phyloP scores from a whole-genome alignment of 1,139 yeast species.

The Kurtzmaniella quercitrusa region DNA sequence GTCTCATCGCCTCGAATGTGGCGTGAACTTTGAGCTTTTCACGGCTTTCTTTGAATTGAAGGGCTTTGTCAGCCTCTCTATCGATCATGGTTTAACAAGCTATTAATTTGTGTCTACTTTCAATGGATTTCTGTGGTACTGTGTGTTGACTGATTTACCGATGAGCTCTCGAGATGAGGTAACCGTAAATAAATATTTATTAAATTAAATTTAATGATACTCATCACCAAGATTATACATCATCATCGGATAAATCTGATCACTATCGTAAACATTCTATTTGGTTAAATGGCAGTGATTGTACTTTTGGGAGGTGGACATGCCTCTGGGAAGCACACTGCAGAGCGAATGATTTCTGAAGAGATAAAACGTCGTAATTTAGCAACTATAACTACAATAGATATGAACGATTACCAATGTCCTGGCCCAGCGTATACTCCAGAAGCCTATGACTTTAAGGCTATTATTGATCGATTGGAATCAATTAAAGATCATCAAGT shows the following conservation, averaged over 20 bases:
- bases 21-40: slow-evolving; percentile 61
- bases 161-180: slow-evolving; percentile 1
- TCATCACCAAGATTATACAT: too few relatives aligned
- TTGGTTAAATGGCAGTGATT: slow-evolving; percentile 22
- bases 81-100: slow-evolving; percentile 36
- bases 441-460: slow-evolving; percentile 34
- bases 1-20: slow-evolving; percentile 74
- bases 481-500: slow-evolving; percentile 18
- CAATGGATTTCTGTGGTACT: too few relatives aligned
- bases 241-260: too few relatives aligned
- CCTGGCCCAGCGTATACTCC: slow-evolving; percentile 23
- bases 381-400: slow-evolving; percentile 7
- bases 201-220: not conserved
- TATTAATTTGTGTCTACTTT: too few relatives aligned
- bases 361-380: slow-evolving; percentile 16
- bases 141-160: too few relatives aligned
- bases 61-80: slow-evolving; percentile 51
- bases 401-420: slow-evolving; percentile 7
- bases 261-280: too few relatives aligned
- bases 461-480: slow-evolving; percentile 14
- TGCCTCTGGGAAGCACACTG: slow-evolving; percentile 58
- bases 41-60: slow-evolving; percentile 51
- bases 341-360: slow-evolving; percentile 25
- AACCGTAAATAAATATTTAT: not conserved
- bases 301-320: slow-evolving; percentile 74